A percentile compares a stretch with the other conserved stretches of the same genome.
phyloP scores from a whole-genome alignment of 1,139 yeast species.

The Pneumocystis sp. region DNA sequence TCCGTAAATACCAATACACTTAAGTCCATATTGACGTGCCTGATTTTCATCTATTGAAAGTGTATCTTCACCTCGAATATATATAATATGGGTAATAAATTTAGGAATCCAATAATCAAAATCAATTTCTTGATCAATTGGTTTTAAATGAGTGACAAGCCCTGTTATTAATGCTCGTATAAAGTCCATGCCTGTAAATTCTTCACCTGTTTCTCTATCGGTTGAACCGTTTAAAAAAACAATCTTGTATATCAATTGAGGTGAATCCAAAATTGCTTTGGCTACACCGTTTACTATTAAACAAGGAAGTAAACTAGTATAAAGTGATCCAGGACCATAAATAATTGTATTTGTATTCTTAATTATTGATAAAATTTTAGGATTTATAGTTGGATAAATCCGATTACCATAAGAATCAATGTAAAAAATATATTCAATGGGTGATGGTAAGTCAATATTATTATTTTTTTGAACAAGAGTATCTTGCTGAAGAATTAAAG shows the following conservation, averaged over 20 bases:
- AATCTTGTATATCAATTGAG: background rate
- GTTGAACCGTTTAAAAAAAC: background rate
- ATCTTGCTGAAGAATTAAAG: slow-evolving; percentile 45
- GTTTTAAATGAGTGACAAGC: background rate
- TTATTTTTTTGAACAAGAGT: slow-evolving; percentile 37
- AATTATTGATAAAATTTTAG: slow-evolving; percentile 43
- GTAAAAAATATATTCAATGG: slow-evolving; percentile 59
- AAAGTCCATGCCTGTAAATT: background rate
- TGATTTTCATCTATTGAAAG: background rate
- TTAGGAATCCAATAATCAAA: background rate
- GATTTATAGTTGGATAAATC: slow-evolving; percentile 61
- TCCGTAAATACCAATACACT: background rate
- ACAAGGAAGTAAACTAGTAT: slow-evolving; percentile 2
- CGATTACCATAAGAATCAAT: slow-evolving; percentile 84
- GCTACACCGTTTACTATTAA: background rate
- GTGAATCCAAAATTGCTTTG: background rate
- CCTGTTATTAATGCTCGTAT: background rate
- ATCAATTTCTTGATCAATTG: background rate
- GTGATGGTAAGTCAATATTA: slow-evolving; percentile 52
- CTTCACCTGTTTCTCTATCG: background rate
- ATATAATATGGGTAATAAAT: background rate
- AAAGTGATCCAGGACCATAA: slow-evolving; percentile 69
- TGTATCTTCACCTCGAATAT: background rate
- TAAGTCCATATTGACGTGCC: background rate
- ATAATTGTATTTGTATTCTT: slow-evolving; percentile 42